phyloP scores from a whole-genome alignment of 1,284 basidiomycete genomes.

The Naganishia sp. region DNA sequence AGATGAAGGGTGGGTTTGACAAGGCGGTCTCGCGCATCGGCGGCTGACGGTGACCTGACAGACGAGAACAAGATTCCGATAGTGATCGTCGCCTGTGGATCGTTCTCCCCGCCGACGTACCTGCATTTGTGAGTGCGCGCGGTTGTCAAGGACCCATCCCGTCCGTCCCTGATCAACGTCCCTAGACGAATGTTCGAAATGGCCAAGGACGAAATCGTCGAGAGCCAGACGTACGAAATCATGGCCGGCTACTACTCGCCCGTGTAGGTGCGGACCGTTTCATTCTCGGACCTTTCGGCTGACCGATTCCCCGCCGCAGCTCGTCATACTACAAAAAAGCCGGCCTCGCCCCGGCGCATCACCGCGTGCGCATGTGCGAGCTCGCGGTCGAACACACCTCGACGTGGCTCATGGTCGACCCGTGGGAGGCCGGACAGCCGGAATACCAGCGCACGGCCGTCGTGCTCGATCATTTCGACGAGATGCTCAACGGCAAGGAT shows the following conservation, averaged over 20 bases:
- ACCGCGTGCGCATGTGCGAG: constrained; percentile 84
- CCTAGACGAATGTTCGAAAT: constrained; percentile 96
- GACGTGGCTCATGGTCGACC: constrained; percentile 77
- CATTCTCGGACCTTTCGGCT: too few relatives aligned
- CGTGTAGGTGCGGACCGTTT: constrained; percentile 56
- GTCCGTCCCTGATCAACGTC: constrained; percentile 37
- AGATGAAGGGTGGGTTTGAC: constrained; percentile 52
- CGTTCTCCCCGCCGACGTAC: constrained; percentile 61
- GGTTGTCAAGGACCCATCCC: not conserved
- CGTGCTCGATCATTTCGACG: constrained; percentile 92
- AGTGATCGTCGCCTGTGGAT: constrained; percentile 60
- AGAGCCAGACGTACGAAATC: constrained; percentile 90
- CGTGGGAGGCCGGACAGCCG: constrained; percentile 92
- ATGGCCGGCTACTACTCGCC: constrained; percentile 92
- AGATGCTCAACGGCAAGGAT: constrained; percentile 77
- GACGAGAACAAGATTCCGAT: constrained; percentile 56
- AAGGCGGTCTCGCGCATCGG: too few relatives aligned
- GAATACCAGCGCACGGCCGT: constrained; percentile 91
- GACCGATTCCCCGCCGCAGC: constrained; percentile 29
- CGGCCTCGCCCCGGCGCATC: constrained; percentile 74
- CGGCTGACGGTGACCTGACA: constrained; percentile 33
- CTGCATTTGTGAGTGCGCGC: constrained; percentile 54
- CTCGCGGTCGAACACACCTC: constrained; percentile 71
- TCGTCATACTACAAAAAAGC: constrained; percentile 91
- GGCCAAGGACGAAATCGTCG: constrained; percentile 91